These are phyloP conservation scores for Leptomonas pyrrhocoris DNA, from an alignment of 208 protist genomes.

Conservation along the genomic window DNA sequence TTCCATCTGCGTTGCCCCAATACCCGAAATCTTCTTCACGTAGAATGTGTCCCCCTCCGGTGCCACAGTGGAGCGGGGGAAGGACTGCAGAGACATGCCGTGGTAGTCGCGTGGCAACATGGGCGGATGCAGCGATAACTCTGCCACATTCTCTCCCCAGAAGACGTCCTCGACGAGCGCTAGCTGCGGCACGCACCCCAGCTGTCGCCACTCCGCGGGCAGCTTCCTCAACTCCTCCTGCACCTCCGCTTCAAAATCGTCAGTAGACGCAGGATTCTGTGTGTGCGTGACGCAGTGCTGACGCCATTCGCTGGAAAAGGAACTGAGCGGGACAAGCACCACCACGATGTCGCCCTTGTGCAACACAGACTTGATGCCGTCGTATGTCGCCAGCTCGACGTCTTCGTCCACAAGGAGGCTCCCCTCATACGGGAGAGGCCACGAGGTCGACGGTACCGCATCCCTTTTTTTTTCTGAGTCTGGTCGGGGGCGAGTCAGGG, in stretches of 20 bases:
- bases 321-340: conserved; percentile 61
- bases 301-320: conserved; percentile 35
- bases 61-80: conserved; percentile 45
- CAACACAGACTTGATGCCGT: conserved; percentile 4
- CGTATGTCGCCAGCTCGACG: not conserved
- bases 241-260: not conserved
- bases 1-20: conserved; percentile 42
- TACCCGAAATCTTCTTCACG: conserved; percentile 60
- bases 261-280: conserved; percentile 24
- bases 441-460: too few relatives aligned
- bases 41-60: conserved; percentile 46
- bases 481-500: too few relatives aligned
- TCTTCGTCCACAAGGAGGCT: conserved; percentile 2
- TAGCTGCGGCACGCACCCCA: conserved; percentile 70
- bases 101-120: not conserved
- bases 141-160: conserved; percentile 33
- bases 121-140: conserved; percentile 36
- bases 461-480: too few relatives aligned
- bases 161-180: conserved; percentile 51
- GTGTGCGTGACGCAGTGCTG: too few relatives aligned
- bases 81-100: too few relatives aligned
- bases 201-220: conserved; percentile 44
- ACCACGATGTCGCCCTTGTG: conserved; percentile 62
- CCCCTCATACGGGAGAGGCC: too few relatives aligned
- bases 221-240: conserved; percentile 17